Conservation (phyloP, 345 rosid species). For the Lumnitzera racemosa region DNA sequence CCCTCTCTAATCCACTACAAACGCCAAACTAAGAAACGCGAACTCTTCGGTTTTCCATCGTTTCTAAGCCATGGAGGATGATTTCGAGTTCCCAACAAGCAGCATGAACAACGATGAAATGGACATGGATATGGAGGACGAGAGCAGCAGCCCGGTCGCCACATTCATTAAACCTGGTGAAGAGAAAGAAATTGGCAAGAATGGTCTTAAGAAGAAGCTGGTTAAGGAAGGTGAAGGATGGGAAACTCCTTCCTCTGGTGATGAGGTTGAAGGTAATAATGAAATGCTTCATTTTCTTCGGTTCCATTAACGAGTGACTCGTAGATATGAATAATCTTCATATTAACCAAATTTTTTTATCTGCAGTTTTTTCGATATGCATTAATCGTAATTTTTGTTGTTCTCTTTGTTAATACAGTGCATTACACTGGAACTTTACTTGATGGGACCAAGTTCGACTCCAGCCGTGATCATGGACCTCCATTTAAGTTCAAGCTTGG, state of each 20-base stretch:
- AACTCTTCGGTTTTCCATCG: too few relatives aligned
- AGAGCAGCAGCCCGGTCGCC: conserved; percentile 6
- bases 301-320: too few relatives aligned
- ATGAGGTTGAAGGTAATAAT: conserved; percentile 34
- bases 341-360: too few relatives aligned
- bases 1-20: neutral
- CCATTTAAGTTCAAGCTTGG: conserved; percentile 95
- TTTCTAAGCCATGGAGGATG: conserved; percentile 23
- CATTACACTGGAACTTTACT: conserved; percentile 66
- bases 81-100: conserved; percentile 28
- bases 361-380: too few relatives aligned
- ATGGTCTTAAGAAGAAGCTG: conserved; percentile 40
- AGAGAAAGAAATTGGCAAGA: conserved; percentile 40
- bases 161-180: conserved; percentile 19
- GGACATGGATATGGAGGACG: conserved; percentile 14
- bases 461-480: conserved; percentile 74
- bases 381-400: neutral
- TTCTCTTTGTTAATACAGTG: neutral
- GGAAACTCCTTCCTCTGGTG: conserved; percentile 32
- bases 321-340: too few relatives aligned
- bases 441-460: conserved; percentile 91
- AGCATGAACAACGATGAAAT: conserved; percentile 4
- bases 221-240: conserved; percentile 37
- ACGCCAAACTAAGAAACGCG: neutral
- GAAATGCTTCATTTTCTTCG: too few relatives aligned